These are phyloP conservation scores for Arachis monticola DNA, from an alignment of 331 rosid genomes.

Conservation along the genomic window DNA sequence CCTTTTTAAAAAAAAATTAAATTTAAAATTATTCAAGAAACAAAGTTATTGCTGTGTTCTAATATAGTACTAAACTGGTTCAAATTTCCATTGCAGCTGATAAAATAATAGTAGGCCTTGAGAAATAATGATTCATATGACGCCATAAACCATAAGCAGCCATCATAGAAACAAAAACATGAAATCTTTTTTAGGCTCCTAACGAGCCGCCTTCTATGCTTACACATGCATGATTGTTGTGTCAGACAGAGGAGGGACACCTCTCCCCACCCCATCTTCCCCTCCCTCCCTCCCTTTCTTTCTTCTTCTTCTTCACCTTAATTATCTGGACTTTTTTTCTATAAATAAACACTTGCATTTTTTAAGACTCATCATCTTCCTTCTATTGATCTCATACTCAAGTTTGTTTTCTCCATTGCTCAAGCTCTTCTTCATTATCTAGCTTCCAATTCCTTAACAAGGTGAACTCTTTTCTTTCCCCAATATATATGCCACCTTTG, in stretches of 20 bases:
- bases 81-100: too few species aligned
- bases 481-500: too few species aligned
- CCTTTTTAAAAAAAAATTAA: too few species aligned
- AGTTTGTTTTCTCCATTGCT: slow-evolving; percentile 38
- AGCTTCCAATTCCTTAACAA: slow-evolving; percentile 46
- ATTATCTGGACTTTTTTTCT: slow-evolving; percentile 43
- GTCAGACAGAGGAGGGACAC: slow-evolving; percentile 81
- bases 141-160: slow-evolving; percentile 49
- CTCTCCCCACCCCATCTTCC: slow-evolving; percentile 51
- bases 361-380: slow-evolving; percentile 24
- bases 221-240: slow-evolving; percentile 91
- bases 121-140: slow-evolving; percentile 62
- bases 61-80: too few species aligned
- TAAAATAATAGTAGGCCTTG: background rate
- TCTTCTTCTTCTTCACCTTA: background rate
- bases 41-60: too few species aligned
- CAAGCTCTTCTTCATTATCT: slow-evolving; percentile 36
- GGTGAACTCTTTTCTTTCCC: slow-evolving; percentile 11
- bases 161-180: slow-evolving; percentile 54
- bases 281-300: slow-evolving; percentile 16
- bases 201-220: slow-evolving; percentile 98
- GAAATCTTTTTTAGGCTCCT: slow-evolving; percentile 68
- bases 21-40: too few species aligned
- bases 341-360: slow-evolving; percentile 67
- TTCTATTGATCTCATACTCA: background rate